Base-by-base conservation (phyloP, 495 filamentous ascomycete species). In the Aspergillus funiculosus region DNA sequence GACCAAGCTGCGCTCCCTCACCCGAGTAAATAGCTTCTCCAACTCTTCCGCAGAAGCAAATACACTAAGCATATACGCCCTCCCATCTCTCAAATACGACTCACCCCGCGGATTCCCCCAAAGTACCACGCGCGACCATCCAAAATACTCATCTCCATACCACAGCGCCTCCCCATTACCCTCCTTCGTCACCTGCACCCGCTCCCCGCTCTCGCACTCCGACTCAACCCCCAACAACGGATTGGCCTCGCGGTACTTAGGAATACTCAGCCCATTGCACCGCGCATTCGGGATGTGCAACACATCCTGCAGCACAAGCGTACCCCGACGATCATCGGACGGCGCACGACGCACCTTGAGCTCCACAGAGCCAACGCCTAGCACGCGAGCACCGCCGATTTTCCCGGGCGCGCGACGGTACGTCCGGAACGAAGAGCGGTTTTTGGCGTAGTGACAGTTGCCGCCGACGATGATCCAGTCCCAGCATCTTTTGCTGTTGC, bases 241-340 rank as follows among this genome's bases (percentile, higher is more conserved):
- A n/a, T n/a, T n/a, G n/a, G n/a, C n/a, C 11, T 15, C 17, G 1
- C 34, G 22, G 17, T 13, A n/a, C n/a, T n/a, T n/a, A n/a, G n/a
- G n/a, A n/a, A n/a, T n/a, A n/a, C n/a, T n/a, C n/a, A 62, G n/a
- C 20, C 59, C 56, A 36, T 62, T 62, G 11, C 59, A 62, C 10
- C 43, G 19, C 10, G 59, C 56, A n/a, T 49, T 38, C 10, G 59
- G 56, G 17, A 59, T 45, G 29, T 59, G 59, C 41, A 62, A 39
- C 32, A 62, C 59, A 21, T 62, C 40, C 2, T 51, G 22, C 25
- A 62, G 25, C 20, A 57, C 48, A 5, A 62, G 42, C 7, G 32
- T 57, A 14, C 47, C 37, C 0, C 7, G 4, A 4, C 38, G 32
- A 4, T 27, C 18, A 1, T 56, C 52, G 8, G 41, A 31, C 1